These are phyloP conservation scores for Chlorella sp. DNA, from an alignment of 139 green algal species.

Conservation along the genomic window DNA sequence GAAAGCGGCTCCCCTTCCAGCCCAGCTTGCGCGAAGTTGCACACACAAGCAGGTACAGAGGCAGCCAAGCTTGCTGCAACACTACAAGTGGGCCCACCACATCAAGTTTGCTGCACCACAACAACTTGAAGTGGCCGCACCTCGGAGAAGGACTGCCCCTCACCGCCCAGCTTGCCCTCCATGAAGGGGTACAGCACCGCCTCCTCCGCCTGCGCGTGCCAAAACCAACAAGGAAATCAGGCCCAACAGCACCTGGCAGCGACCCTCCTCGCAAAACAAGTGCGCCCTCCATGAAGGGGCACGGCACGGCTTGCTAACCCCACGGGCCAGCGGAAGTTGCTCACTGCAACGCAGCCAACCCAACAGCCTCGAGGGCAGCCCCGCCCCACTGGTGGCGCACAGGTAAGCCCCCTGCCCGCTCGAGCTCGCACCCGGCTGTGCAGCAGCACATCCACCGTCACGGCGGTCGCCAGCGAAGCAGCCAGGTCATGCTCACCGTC, in stretches of 20 bases:
- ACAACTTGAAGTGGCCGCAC: too few species aligned
- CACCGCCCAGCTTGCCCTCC: background rate
- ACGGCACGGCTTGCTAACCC: too few species aligned
- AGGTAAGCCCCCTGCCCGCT: background rate
- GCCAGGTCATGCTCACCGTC: background rate
- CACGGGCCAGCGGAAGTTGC: too few species aligned
- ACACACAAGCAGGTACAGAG: too few species aligned
- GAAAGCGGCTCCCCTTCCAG: too few species aligned
- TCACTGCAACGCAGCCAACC: background rate
- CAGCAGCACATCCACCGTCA: background rate
- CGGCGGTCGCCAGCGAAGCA: background rate
- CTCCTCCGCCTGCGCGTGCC: background rate
- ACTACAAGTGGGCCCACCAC: too few species aligned
- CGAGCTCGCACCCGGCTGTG: background rate
- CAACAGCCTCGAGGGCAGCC: background rate
- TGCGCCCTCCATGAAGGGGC: background rate
- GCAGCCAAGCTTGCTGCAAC: too few species aligned
- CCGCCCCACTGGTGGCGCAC: background rate
- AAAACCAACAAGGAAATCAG: too few species aligned
- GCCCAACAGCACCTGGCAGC: too few species aligned
- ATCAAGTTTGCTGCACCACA: too few species aligned
- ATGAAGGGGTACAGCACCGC: slow-evolving; percentile 6
- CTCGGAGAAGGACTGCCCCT: background rate
- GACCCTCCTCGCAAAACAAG: too few species aligned
- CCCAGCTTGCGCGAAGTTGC: too few species aligned